Conservation (phyloP, 495 filamentous ascomycete species). For the Hypoxylon trugodes region DNA sequence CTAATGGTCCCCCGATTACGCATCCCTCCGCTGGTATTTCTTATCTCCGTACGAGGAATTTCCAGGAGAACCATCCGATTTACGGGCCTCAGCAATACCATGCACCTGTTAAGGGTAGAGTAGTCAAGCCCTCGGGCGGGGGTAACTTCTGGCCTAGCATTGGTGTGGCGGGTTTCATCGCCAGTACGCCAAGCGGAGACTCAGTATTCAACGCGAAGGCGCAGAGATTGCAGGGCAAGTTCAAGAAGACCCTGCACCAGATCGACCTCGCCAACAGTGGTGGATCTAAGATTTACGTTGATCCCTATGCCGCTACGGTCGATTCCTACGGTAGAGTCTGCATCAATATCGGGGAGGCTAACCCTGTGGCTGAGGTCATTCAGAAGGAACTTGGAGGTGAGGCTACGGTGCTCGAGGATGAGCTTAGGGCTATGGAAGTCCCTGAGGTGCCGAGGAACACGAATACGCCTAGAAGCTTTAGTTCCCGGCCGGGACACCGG, state of each 20-base stretch:
- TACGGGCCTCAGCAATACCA: conserved; percentile 76
- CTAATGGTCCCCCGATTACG: conserved; percentile 75
- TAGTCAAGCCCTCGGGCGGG: conserved; percentile 58
- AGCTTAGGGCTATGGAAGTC: conserved; percentile 8
- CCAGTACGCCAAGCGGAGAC: conserved; percentile 40
- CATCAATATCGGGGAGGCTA: conserved; percentile 58
- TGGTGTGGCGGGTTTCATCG: conserved; percentile 61
- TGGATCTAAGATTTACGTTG: conserved; percentile 72
- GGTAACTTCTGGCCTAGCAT: conserved; percentile 42
- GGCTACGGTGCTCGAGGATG: conserved; percentile 39
- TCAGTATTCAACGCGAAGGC: conserved; percentile 39
- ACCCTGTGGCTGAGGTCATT: conserved; percentile 57
- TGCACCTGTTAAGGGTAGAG: conserved; percentile 71
- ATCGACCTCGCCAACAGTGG: conserved; percentile 69
- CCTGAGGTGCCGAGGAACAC: conserved; percentile 9
- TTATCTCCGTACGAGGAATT: conserved; percentile 76
- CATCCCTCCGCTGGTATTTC: conserved; percentile 92
- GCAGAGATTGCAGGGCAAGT: not conserved
- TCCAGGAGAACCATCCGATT: conserved; percentile 80
- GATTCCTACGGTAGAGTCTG: conserved; percentile 67
- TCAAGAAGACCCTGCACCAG: conserved; percentile 42
- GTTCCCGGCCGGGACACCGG: not conserved
- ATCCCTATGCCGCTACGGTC: conserved; percentile 63
- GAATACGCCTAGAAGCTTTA: not conserved
- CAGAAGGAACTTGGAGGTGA: conserved; percentile 58